Base-by-base conservation (phyloP, 1,284 basidiomycete genomes). In the Taiwanofungus camphoratus region DNA sequence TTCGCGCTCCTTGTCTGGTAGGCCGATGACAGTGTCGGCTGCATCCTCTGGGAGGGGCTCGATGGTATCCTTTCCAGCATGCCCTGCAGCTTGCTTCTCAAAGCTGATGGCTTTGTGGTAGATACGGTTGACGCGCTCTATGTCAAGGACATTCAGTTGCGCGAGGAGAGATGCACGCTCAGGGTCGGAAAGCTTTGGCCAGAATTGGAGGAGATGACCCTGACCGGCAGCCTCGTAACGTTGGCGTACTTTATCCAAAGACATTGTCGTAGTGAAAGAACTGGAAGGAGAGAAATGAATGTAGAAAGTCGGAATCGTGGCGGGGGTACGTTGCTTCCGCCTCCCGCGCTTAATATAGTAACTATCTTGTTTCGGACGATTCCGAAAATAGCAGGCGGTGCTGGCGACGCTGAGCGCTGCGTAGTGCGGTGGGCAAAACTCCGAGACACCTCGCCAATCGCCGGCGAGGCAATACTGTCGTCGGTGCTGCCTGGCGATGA, bases 121-220 rank as follows among this genome's bases (percentile, higher is more conserved):
- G 54, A 97, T 82, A 52, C 79, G 77, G 71, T 98, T 98, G 50
- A 99, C 90, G 54, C 93, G 88, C 49, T 84, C 76, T 50, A 96
- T 85, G 63, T 99, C 86, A 60, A 99, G 84, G 9, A 71, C 67
- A 32, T 79, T 72, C 56, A 98, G 85, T 68, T 98, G 95, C 31
- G 67, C 58, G 42, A 78, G 65, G 36, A 99, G 76, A 11, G 74
- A 56, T 6, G 65, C 61, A 57, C 84, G 88, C 58, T 95, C 82
- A 5, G 70, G 45, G 5, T 78, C 66, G 35, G 79, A 68, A 48
- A 98, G 82, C 41, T 73, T 68, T 49, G 82, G 71, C 84, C 84
- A 97, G 73, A 94, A 96, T 27, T 81, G 71, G 63, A 98, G 79
- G 58, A 98, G 78, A 61, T 99, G 94, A 45, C 66, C 80, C 71